Base-by-base conservation (phyloP, 805 yeast genomes). In the Hanseniaspora nectarophila region DNA sequence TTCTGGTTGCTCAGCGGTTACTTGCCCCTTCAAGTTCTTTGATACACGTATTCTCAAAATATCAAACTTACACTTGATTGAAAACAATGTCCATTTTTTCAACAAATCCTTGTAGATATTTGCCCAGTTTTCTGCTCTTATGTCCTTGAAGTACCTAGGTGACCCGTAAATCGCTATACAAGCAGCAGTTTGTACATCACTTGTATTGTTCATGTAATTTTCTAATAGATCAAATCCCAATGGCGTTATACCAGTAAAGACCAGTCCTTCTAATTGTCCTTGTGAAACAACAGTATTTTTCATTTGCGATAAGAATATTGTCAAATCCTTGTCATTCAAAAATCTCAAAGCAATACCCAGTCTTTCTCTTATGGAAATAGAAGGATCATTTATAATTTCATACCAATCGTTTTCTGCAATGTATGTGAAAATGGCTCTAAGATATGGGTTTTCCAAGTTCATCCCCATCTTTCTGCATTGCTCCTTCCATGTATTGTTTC, bases 351-450 rank as follows among this genome's bases (percentile, higher is more conserved):
- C 97, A 26, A 90, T 90, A 1, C 97, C 97, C 12, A 90, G 67
- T 57, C 95, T 71, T 61, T 90, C 98, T 50, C 90, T 73, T 38
- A 90, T 69, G 0, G 98, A 95, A 39, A 90, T 72, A 1, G 95
- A 82, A 18, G 82, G 79, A 61, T 90, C 97, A 62, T 87, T 95
- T 49, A 90, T 70, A 1, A 90, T 95, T 61, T 87, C 97, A 81
- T 90, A 82, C 97, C 97, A 90, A 57, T 89, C 92, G 43, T 86
- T 84, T 61, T 90, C 96, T 0, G 96, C 88, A 51, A 90, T 82
- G 59, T 81, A 90, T 0, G 96, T 96, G 71, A 90, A 90, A 1
- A 90, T 85, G 0, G 95, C 95, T 42, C 97, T 70, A 55, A 90
- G 67, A 62, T 90, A 90, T 0, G 97, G 96, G 61, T 85, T 82